phyloP scores from a whole-genome alignment of 139 green algal genomes.

The Coccomyxa sp. region DNA sequence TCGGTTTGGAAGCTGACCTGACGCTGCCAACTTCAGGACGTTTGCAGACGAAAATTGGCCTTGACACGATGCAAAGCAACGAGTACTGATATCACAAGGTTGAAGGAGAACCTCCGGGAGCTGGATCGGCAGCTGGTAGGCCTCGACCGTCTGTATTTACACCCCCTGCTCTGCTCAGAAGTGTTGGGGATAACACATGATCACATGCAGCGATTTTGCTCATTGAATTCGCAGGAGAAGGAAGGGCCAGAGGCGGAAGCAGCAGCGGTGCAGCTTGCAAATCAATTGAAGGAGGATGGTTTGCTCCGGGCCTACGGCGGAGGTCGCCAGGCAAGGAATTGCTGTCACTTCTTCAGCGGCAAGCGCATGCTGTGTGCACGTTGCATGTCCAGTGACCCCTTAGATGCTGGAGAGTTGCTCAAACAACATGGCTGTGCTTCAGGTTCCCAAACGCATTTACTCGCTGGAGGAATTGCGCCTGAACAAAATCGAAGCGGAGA shows the following conservation, averaged over 20 bases:
- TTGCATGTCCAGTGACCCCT: background rate
- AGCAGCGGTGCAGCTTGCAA: slow-evolving; percentile 26
- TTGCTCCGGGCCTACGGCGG: slow-evolving; percentile 35
- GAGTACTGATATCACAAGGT: no score
- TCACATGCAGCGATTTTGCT: background rate
- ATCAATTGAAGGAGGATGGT: slow-evolving; percentile 29
- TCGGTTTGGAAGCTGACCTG: no score
- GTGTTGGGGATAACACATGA: no score
- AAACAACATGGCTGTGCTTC: background rate
- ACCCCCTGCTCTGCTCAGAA: no score
- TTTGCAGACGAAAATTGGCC: no score
- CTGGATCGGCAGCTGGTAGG: no score
- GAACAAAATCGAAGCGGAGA: slow-evolving; percentile 79
- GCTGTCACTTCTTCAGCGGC: background rate
- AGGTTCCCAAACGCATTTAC: slow-evolving; percentile 72
- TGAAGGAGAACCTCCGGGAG: no score
- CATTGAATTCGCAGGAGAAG: background rate
- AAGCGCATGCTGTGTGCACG: background rate
- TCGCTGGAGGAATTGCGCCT: slow-evolving; percentile 82
- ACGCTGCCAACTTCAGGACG: no score
- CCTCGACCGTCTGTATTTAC: no score
- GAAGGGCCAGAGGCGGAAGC: slow-evolving; percentile 27
- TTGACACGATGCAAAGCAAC: no score
- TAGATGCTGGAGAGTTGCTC: background rate
- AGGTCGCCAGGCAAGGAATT: slow-evolving; percentile 9